Percentiles rank a stretch among this genome's conserved stretches.
These are phyloP conservation scores for Sporothrix curviconia DNA, from an alignment of 2,329 filamentous ascomycete species.

Conservation along the genomic window DNA sequence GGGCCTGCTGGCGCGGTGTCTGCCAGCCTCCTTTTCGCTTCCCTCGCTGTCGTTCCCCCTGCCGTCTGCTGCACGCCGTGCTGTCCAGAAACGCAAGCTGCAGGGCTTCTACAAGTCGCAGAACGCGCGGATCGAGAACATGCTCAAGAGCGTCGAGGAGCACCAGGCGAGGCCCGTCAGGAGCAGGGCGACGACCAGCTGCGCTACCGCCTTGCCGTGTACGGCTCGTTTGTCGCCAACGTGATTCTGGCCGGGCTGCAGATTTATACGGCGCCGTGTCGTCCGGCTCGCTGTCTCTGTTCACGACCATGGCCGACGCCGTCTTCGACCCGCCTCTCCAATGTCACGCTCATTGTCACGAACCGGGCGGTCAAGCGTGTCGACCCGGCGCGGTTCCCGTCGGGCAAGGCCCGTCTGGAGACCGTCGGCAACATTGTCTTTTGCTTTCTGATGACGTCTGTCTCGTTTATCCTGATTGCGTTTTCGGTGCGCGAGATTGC, in stretches of 20 bases:
- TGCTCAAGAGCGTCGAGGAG: slow-evolving; percentile 89
- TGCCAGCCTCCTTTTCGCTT: slow-evolving; percentile 26
- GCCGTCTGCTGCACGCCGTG: slow-evolving; percentile 29
- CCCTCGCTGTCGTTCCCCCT: slow-evolving; percentile 20
- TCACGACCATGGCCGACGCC: slow-evolving; percentile 95
- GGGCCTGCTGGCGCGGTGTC: slow-evolving; percentile 23
- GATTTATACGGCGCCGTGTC: slow-evolving; percentile 79
- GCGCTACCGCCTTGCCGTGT: slow-evolving; percentile 61
- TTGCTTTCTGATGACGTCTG: slow-evolving; percentile 90
- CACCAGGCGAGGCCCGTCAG: slow-evolving; percentile 74
- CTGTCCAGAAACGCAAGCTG: slow-evolving; percentile 38
- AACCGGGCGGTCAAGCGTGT: slow-evolving; percentile 84
- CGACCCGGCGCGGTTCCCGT: slow-evolving; percentile 79
- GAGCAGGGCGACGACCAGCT: slow-evolving; percentile 76
- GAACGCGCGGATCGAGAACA: slow-evolving; percentile 86
- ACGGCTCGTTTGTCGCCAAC: slow-evolving; percentile 71
- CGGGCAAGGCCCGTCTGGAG: slow-evolving; percentile 88
- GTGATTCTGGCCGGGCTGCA: slow-evolving; percentile 72
- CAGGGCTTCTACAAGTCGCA: slow-evolving; percentile 82
- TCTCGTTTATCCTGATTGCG: slow-evolving; percentile 87
- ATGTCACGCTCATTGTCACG: slow-evolving; percentile 77
- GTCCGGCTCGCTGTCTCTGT: slow-evolving; percentile 86
- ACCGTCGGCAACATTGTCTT: slow-evolving; percentile 95
- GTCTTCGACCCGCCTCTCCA: slow-evolving; percentile 89
- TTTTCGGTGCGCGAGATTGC: slow-evolving; percentile 70